Base-by-base conservation (phyloP, 306 rosid species). In the Prosopis cineraria region DNA sequence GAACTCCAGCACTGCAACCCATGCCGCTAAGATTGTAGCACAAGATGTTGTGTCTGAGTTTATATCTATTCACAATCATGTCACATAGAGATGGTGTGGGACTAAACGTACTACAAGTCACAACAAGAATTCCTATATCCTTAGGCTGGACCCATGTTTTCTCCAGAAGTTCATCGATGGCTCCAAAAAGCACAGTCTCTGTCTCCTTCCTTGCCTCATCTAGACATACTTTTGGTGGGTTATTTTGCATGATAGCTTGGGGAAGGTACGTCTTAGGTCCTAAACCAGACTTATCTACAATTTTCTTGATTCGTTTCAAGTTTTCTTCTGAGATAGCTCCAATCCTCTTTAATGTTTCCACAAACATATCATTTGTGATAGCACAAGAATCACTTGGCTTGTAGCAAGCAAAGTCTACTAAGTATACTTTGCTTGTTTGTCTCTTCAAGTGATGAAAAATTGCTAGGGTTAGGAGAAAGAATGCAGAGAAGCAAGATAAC, bases 1-100 rank as follows among this genome's bases (percentile, higher is more conserved):
- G 39, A 3, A 36, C n/a, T n/a, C n/a, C n/a, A n/a, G 79, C 83
- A 80, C 83, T 80, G 17, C 84, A 74, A 19, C 79, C 84, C 84
- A 74, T 80, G 12, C 79, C 83, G 65, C 75, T 22, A 9, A 80
- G 33, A 73, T 73, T 66, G 75, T 80, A 80, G 70, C 52, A 29
- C 50, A 66, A 6, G 13, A 73, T 24, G 25, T 74, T 47, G 4
- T 67, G 27, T 29, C 30, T 63, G 31, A 75, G 69, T 34, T 71
- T 76, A 52, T 81, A 76, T 31, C 48, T 68, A 64, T 70, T 81
- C 36, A 81, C 74, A 50, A 50, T 50, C 9, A 7, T 17, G 25
- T 50, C 56, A 50, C 56, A 50, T 11, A 50, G 25, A 0, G 85
- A 76, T 1, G 81, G 81, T 48, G 34, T 22, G 39, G 84, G 69